Evolutionary conservation across 2,329 filamentous ascomycete genomes (phyloP), one percentile per base, ranked within the genome.

Genomic region (Bipolaris zeicola): DNA sequence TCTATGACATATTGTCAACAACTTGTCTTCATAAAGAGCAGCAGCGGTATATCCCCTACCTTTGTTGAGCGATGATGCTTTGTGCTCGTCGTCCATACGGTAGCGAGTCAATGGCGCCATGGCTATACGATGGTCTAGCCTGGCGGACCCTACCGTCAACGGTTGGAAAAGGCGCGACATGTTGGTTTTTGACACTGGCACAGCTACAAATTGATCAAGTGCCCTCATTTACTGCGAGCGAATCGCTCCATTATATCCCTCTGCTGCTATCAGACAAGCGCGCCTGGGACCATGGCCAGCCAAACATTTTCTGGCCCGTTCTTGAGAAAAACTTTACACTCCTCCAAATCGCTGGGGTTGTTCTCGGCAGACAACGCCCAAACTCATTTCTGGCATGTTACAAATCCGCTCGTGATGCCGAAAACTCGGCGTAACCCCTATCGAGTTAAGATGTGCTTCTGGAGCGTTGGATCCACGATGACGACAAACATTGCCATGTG

Each of bases 51-150:
- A 20, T 36, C 7, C 10, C 11, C 3, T 58, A 52, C 52, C 52
- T 52, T 49, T 55, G 18, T 48, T 64, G 50, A 63, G 16, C n/a
- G 58, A 51, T 8, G 56, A 58, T 13, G 80, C 79, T 10, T 78
- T 75, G 60, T 81, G 78, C 49, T 82, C 73, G 47, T 83, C 72
- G 39, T 71, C 65, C 48, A 76, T 74, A 33, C 77, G 71, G 53
- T 73, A 74, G n/a, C 77, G 69, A 8, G 74, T 77, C 24, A 77
- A 56, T 3, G 74, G 73, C 5, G 73, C 70, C 62, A 75, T 69
- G 5, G 55, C 71, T 18, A 77, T 55, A 7, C 72, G 70, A 55
- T 77, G 73, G 3, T 64, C 49, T 5, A 77, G 55, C 6, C 48
- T 50, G 1, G 66, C 41, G 11, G 56, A 55, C 6, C 75, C 75